phyloP scores from a whole-genome alignment of 208 protist species.

The Trypanosoma mega region DNA sequence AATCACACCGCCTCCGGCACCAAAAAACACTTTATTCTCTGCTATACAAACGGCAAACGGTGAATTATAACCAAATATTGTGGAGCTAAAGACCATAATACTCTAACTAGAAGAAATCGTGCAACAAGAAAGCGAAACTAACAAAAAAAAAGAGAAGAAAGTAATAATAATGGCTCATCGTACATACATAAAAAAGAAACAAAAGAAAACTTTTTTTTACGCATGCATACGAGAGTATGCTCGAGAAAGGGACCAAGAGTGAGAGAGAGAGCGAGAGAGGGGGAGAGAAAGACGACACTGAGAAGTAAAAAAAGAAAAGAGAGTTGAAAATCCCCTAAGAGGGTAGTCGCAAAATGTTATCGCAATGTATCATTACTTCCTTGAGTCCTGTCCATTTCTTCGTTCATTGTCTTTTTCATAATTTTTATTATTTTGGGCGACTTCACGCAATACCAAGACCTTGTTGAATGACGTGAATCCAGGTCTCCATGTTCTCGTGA shows the following conservation, averaged over 20 bases:
- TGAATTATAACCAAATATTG: slow-evolving; percentile 40
- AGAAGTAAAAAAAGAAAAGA: slow-evolving; percentile 9
- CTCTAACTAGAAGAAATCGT: neutral
- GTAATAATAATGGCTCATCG: neutral
- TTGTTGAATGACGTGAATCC: slow-evolving; percentile 75
- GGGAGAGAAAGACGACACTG: slow-evolving; percentile 1
- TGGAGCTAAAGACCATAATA: slow-evolving; percentile 18
- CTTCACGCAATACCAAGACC: slow-evolving; percentile 66
- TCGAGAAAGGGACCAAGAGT: neutral
- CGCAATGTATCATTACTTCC: too few relatives aligned
- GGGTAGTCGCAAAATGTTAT: slow-evolving; percentile 7
- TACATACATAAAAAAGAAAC: neutral
- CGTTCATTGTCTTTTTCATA: too few relatives aligned
- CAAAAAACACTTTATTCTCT: slow-evolving; percentile 35
- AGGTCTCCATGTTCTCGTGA: slow-evolving; percentile 75
- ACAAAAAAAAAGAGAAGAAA: slow-evolving; percentile 11
- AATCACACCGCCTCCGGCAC: slow-evolving; percentile 46
- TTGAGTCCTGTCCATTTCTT: too few relatives aligned
- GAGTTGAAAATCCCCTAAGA: neutral
- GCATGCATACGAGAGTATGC: neutral
- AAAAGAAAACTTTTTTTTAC: neutral
- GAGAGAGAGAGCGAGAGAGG: neutral
- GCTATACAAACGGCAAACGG: slow-evolving; percentile 27
- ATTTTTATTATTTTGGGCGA: too few relatives aligned
- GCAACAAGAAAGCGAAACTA: slow-evolving; percentile 15